phyloP scores from a whole-genome alignment of 192 early-diverging fungal genomes.

The Backusella mclennaniae region DNA sequence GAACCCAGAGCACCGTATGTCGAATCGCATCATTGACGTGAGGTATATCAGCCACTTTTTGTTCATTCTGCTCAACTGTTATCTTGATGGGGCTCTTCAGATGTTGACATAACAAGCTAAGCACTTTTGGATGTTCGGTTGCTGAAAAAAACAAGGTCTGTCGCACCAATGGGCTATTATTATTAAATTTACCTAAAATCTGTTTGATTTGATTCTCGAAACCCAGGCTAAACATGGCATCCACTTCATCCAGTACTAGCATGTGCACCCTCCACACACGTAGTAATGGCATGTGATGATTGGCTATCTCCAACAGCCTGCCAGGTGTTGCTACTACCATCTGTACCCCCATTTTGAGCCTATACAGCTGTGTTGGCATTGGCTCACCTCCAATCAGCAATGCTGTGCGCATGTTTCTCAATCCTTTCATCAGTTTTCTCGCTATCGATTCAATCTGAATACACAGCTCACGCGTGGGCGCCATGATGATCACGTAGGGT shows the following conservation, averaged over 20 bases:
- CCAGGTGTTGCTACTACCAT: slow-evolving; percentile 58
- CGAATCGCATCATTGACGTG: slow-evolving; percentile 36
- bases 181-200: slow-evolving; percentile 39
- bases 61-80: slow-evolving; percentile 18
- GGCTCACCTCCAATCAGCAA: slow-evolving; percentile 56
- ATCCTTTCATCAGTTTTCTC: slow-evolving; percentile 37
- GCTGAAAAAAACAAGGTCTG: slow-evolving; percentile 45
- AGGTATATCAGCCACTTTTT: background rate
- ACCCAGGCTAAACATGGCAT: slow-evolving; percentile 57
- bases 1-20: slow-evolving; percentile 58
- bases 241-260: slow-evolving; percentile 56
- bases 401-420: slow-evolving; percentile 52
- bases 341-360: slow-evolving; percentile 54
- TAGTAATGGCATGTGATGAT: slow-evolving; percentile 31
- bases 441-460: slow-evolving; percentile 46
- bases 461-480: slow-evolving; percentile 53
- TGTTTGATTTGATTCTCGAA: slow-evolving; percentile 48
- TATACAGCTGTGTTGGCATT: slow-evolving; percentile 48
- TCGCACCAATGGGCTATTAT: slow-evolving; percentile 21
- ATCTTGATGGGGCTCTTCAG: slow-evolving; percentile 33
- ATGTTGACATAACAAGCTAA: slow-evolving; percentile 17
- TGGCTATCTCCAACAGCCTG: slow-evolving; percentile 46
- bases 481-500: slow-evolving; percentile 46
- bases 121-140: slow-evolving; percentile 18
- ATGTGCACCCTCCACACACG: slow-evolving; percentile 41